Base-by-base conservation (phyloP, 2,329 filamentous ascomycete genomes). In the Epichloe hybrida region DNA sequence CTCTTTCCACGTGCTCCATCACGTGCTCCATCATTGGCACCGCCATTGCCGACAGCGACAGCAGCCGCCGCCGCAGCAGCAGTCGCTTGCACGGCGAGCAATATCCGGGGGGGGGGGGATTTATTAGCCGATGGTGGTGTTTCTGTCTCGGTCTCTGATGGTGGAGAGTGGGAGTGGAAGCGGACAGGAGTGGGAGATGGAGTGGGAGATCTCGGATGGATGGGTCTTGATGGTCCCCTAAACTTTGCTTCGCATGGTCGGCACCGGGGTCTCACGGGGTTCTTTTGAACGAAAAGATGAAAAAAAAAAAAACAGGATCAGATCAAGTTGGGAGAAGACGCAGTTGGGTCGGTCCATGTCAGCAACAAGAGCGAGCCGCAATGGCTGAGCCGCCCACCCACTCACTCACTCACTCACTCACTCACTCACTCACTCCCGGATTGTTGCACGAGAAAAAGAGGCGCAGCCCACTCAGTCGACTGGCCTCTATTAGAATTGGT, bases 1-100 rank as follows among this genome's bases (percentile, higher is more conserved):
- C 49, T 37, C 49, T 42, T 21, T 41, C 48, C 21, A 47, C 31
- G 27, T 49, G 51, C 20, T 53, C 50, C 54, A 46, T 51, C 41
- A 45, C 31, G 27, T 49, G 51, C 20, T 53, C 50, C 54, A 46
- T 51, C 41, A 45, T 46, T 49, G 38, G 51, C 20, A 52, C 50
- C 50, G 46, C 50, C 41, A 42, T 48, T 49, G 35, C 41, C 43
- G 42, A 31, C 35, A 20, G 21, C 51, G 23, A 46, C 47, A 35
- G 51, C 46, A 21, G 38, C 47, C 23, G 40, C 46, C n/a, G 46
- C 23, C 21, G 21, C 41, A 5, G 46, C 50, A 34, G 42, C 43
- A 31, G 47, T 52, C 38, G 43, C 43, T n/a, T 12, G 43, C 47
- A 23, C 42, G 37, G 27, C 15, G 31, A 27, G 38, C 50, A 20